phyloP scores from a whole-genome alignment of 495 filamentous ascomycete species.

The Astrothelium subdiscretum region DNA sequence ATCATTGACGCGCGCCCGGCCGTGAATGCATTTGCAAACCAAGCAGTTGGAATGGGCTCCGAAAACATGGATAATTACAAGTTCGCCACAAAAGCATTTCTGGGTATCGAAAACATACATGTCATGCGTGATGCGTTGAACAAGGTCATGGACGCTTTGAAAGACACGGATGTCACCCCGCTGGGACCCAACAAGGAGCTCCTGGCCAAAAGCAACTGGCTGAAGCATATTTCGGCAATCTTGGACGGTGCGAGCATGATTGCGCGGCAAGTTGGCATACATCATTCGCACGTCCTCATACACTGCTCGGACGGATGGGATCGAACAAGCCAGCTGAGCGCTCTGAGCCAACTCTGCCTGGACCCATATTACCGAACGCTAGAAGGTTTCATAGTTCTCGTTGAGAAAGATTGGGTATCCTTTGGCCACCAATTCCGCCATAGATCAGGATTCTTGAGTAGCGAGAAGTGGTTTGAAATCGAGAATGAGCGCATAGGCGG shows the following conservation, averaged over 20 bases:
- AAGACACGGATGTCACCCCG: slow-evolving; percentile 80
- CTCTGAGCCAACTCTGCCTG: slow-evolving; percentile 84
- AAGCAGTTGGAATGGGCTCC: slow-evolving; percentile 82
- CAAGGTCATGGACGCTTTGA: slow-evolving; percentile 80
- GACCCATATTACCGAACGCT: slow-evolving; percentile 94
- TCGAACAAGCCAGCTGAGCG: slow-evolving; percentile 87
- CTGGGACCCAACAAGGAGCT: slow-evolving; percentile 74
- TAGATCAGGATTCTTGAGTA: slow-evolving; percentile 71
- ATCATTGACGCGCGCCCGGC: slow-evolving; percentile 95
- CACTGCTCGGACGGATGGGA: slow-evolving; percentile 99
- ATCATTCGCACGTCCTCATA: slow-evolving; percentile 88
- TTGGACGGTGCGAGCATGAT: slow-evolving; percentile 78
- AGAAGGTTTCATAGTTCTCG: slow-evolving; percentile 86
- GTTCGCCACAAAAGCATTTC: slow-evolving; percentile 79
- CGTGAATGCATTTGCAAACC: slow-evolving; percentile 93
- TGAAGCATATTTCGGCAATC: slow-evolving; percentile 78
- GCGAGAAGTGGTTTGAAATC: slow-evolving; percentile 89
- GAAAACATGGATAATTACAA: slow-evolving; percentile 98
- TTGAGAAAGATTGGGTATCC: slow-evolving; percentile 97
- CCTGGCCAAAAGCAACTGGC: slow-evolving; percentile 75
- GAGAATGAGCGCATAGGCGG: slow-evolving; percentile 56
- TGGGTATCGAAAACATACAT: slow-evolving; percentile 99
- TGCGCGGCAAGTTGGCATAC: slow-evolving; percentile 76
- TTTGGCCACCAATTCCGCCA: slow-evolving; percentile 97
- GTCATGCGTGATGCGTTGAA: slow-evolving; percentile 91